Conservation (phyloP, 1,284 basidiomycete species). For the Puccinia hordei region DNA sequence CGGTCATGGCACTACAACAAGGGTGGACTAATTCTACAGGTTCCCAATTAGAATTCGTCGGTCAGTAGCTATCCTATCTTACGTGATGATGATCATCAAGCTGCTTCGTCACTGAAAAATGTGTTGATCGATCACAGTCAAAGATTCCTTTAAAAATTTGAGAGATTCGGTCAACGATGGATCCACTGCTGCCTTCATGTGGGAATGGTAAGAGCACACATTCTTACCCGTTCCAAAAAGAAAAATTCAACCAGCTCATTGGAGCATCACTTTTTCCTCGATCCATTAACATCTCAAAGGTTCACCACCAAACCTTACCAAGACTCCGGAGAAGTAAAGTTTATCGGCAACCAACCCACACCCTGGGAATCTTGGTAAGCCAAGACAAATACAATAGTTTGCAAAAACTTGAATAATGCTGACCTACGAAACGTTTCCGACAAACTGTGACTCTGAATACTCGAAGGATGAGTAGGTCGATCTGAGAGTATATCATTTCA, state of each 20-base stretch:
- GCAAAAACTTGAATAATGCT: not conserved
- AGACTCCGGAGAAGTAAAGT: conserved; percentile 54
- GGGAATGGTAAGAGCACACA: conserved; percentile 70
- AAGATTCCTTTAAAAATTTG: conserved; percentile 65
- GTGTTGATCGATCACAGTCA: conserved; percentile 52
- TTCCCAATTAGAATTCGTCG: conserved; percentile 10
- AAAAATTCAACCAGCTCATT: not conserved
- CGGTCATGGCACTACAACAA: conserved; percentile 26
- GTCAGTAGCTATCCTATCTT: not conserved
- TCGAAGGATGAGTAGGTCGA: conserved; percentile 26
- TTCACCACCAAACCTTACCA: conserved; percentile 91
- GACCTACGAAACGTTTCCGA: not conserved
- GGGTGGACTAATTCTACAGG: conserved; percentile 20
- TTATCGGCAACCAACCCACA: conserved; percentile 84
- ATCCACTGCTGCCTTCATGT: conserved; percentile 62
- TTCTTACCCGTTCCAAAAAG: too few relatives aligned
- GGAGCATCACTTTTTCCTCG: not conserved
- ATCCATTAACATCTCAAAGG: conserved; percentile 55
- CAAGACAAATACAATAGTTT: not conserved
- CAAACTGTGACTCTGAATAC: not conserved
- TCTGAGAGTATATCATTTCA: not conserved
- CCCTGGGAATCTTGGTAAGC: conserved; percentile 95
- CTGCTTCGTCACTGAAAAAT: not conserved
- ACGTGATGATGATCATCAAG: not conserved
- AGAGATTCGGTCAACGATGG: conserved; percentile 86